Evolutionary conservation across 805 yeast species (phyloP), one percentile per base, ranked within the genome.

Genomic region (Saccharomycopsis vini): DNA sequence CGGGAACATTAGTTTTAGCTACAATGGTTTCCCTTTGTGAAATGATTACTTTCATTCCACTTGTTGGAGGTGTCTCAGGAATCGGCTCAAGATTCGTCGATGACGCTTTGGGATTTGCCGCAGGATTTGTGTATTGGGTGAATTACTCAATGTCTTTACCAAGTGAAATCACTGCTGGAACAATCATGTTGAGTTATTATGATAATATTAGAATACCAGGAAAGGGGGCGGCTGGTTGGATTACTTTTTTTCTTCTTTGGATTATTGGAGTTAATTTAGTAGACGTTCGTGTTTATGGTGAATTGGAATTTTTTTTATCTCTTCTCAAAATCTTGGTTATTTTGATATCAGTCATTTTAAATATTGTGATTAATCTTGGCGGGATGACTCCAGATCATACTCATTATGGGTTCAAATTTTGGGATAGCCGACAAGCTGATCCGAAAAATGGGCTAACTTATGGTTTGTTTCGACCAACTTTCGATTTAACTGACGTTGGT

Each of bases 1-100:
- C 84, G 22, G 92, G 89, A 0, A 55, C 75, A 1, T 66, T 83
- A 10, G 88, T 83, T 2, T 57, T 80, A 21, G 72, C 81, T 1
- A 78, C 90, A 1, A 76, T 83, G 72, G 62, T 78, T 13, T 78
- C 87, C 3, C 80, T 81, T 58, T 85, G 90, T 47, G 94, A 83
- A 58, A 81, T 83, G 81, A 81, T 82, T 3, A 80, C 92, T 0
- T 66, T 84, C 46, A 77, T 83, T 18, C 87, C 92, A 0, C 72
- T 81, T n/a, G 80, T 81, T 18, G 84, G 83, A 35, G 88, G 90
- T 5, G 81, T 83, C 3, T 73, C 86, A 0, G 89, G 88, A 1
- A 66, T 84, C 22, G 75, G 85, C 1, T 74, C 89, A 0, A 61
- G 94, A 33, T 81, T 81, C 62, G 83, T 81, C 2, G 87, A 80